Percentiles rank a stretch among this genome's conserved stretches.
These are phyloP conservation scores for Blastobotrys proliferans DNA, from an alignment of 1,139 yeast species.

Conservation along the genomic window DNA sequence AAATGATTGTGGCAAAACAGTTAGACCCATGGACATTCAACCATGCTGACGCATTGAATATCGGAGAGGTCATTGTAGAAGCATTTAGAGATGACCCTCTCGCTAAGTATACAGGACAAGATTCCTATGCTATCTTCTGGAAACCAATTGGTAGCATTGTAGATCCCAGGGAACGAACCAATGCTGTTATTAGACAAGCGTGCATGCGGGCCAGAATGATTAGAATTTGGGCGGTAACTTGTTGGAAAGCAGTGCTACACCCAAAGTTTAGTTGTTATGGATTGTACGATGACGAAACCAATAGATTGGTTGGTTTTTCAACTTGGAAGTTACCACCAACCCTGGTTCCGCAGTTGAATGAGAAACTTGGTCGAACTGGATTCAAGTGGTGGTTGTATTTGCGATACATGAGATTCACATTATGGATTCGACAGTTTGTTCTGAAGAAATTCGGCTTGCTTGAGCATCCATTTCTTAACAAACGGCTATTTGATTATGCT, in stretches of 20 bases:
- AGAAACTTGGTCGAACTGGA: constrained; percentile 8
- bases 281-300: neutral
- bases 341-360: constrained; percentile 5
- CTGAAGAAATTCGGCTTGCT: neutral
- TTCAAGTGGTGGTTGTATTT: constrained; percentile 1
- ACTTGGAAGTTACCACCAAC: constrained; percentile 11
- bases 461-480: constrained; percentile 7
- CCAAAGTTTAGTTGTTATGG: neutral
- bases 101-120: neutral
- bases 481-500: neutral
- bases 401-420: neutral
- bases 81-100: constrained; percentile 1
- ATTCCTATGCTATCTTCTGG: too few relatives aligned
- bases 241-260: neutral
- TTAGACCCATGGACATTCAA: neutral
- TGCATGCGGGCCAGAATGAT: neutral
- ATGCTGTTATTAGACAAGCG: neutral
- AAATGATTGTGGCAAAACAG: neutral
- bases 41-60: constrained; percentile 2
- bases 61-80: constrained; percentile 3
- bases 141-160: neutral
- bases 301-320: constrained; percentile 8
- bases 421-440: neutral
- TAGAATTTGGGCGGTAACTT: neutral
- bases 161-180: constrained; percentile 4